Conservation (phyloP, 352 stramenopile species). For the Pythium brachiatum region DNA sequence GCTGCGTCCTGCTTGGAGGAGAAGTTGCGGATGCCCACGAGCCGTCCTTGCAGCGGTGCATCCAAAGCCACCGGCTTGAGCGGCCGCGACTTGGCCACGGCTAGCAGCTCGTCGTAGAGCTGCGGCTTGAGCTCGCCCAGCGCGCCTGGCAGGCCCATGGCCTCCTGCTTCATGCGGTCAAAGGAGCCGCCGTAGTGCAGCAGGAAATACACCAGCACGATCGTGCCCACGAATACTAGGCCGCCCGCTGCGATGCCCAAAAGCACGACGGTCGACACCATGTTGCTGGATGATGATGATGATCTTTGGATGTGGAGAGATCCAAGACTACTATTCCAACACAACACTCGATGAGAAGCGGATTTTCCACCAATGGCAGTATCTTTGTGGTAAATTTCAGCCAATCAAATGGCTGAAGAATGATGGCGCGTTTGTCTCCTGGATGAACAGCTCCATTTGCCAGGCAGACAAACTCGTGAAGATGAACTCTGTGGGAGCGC, state of each 20-base stretch:
- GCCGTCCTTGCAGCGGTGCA: constrained; percentile 31
- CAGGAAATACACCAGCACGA: constrained; percentile 82
- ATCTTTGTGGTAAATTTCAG: not conserved
- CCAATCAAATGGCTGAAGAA: constrained; percentile 14
- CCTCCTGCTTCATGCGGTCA: constrained; percentile 81
- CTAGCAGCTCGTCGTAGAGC: constrained; percentile 87
- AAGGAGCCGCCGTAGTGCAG: constrained; percentile 85
- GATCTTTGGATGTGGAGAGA: not conserved
- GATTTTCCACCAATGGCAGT: not conserved
- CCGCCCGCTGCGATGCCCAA: constrained; percentile 78
- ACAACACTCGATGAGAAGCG: no score
- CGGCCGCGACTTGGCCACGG: constrained; percentile 35
- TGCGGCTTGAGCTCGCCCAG: constrained; percentile 73
- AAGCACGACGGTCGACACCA: constrained; percentile 57
- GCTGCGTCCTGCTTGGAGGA: constrained; percentile 22
- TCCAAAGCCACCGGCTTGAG: constrained; percentile 37
- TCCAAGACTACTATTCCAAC: no score
- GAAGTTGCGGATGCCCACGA: constrained; percentile 54
- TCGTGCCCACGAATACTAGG: constrained; percentile 80
- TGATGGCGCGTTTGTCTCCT: constrained; percentile 9
- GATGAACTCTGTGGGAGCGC: constrained; percentile 82
- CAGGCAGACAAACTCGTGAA: not conserved
- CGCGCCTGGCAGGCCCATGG: constrained; percentile 53
- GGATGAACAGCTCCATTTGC: not conserved
- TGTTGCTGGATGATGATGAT: constrained; percentile 13